These are phyloP conservation scores for Ramichloridium luteum DNA, from an alignment of 2,329 filamentous ascomycete genomes.

Conservation along the genomic window DNA sequence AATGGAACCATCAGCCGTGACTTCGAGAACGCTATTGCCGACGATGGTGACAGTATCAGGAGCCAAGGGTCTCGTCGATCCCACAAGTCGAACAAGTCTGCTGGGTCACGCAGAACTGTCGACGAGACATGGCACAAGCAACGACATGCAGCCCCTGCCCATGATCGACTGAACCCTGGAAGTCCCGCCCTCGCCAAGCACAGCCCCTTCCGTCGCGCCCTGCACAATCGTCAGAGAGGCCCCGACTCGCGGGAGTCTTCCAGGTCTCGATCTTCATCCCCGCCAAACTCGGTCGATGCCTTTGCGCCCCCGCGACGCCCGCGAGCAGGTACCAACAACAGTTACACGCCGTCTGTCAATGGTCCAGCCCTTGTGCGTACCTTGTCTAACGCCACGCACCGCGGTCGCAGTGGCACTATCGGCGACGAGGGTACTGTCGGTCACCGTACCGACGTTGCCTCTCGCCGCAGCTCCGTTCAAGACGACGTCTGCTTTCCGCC, in stretches of 20 bases:
- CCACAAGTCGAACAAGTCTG: conserved; percentile 41
- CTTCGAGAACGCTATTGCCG: conserved; percentile 80
- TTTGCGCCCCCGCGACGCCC: conserved; percentile 86
- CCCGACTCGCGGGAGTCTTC: conserved; percentile 20
- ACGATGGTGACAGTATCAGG: conserved; percentile 50
- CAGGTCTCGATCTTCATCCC: conserved; percentile 61
- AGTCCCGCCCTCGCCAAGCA: conserved; percentile 30
- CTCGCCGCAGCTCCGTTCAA: conserved; percentile 59
- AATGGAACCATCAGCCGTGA: conserved; percentile 49
- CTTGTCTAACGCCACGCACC: conserved; percentile 51
- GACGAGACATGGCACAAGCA: conserved; percentile 24
- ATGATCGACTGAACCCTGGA: conserved; percentile 12
- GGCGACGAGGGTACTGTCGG: conserved; percentile 43
- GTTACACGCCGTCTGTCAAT: conserved; percentile 41
- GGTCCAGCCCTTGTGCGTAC: conserved; percentile 56
- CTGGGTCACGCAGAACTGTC: conserved; percentile 19
- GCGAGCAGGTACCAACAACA: conserved; percentile 56
- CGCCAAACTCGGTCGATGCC: conserved; percentile 93
- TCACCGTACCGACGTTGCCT: conserved; percentile 49
- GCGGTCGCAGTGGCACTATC: conserved; percentile 45
- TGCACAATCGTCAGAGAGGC: conserved; percentile 17
- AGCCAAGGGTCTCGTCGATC: conserved; percentile 18
- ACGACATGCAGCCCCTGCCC: conserved; percentile 10
- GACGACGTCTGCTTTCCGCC: conserved; percentile 83
- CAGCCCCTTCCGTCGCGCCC: conserved; percentile 31